These are phyloP conservation scores for Sporisorium reilianum DNA, from an alignment of 1,284 basidiomycete genomes.

Conservation along the genomic window DNA sequence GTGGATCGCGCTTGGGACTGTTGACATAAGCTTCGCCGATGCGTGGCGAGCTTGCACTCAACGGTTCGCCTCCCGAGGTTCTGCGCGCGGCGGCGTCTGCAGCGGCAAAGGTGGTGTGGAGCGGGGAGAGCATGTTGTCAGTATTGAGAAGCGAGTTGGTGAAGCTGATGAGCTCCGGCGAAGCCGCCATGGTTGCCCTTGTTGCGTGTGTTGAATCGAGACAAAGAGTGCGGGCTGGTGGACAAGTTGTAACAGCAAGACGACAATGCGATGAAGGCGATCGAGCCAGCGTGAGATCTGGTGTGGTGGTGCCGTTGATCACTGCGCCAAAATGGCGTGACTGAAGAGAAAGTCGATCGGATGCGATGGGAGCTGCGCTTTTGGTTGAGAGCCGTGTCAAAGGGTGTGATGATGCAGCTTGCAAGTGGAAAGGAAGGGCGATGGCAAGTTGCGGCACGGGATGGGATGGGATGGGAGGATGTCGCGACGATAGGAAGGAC, in stretches of 20 bases:
- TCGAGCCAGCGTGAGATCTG: not conserved
- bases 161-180: slow-evolving; percentile 51
- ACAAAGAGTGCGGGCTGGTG: not conserved
- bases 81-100: slow-evolving; percentile 38
- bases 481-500: slow-evolving; percentile 6
- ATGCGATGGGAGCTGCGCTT: not conserved
- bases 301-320: not conserved
- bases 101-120: slow-evolving; percentile 38
- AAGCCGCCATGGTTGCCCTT: slow-evolving; percentile 44
- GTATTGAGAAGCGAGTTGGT: slow-evolving; percentile 54
- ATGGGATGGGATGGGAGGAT: slow-evolving; percentile 3
- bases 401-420: not conserved
- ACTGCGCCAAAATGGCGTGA: not conserved
- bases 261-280: not conserved
- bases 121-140: slow-evolving; percentile 55
- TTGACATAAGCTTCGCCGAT: slow-evolving; percentile 50
- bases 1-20: slow-evolving; percentile 57
- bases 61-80: slow-evolving; percentile 42
- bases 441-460: not conserved
- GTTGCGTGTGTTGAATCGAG: slow-evolving; percentile 6
- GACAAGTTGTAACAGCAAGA: not conserved
- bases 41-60: slow-evolving; percentile 55
- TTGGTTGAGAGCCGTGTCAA: not conserved
- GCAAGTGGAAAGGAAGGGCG: not conserved
- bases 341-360: not conserved